phyloP scores from a whole-genome alignment of 768 basidiomycete genomes.

The Panaeolus papilionaceus region DNA sequence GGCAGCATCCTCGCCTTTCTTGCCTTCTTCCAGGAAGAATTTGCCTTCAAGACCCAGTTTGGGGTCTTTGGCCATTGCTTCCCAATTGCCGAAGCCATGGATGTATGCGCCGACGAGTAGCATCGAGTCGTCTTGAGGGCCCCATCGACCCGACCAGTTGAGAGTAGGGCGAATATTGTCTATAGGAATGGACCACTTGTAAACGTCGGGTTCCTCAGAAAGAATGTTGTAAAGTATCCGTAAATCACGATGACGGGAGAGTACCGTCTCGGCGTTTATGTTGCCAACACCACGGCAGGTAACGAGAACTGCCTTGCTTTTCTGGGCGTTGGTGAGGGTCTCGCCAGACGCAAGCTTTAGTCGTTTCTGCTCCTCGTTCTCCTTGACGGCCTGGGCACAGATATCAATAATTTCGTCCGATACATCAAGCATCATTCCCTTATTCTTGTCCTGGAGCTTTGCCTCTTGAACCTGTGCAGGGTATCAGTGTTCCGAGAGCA shows the following conservation, averaged over 20 bases:
- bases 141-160: conserved; percentile 98
- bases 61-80: conserved; percentile 89
- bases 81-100: conserved; percentile 98
- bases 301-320: conserved; percentile 96
- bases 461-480: conserved; percentile 77
- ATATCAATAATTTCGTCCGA: conserved; percentile 92
- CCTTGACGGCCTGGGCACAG: conserved; percentile 83
- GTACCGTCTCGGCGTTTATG: conserved; percentile 97
- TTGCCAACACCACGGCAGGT: conserved; percentile 88
- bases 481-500: conserved; percentile 12
- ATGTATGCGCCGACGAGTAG: conserved; percentile 91
- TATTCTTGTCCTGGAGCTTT: conserved; percentile 93
- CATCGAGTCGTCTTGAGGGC: conserved; percentile 90
- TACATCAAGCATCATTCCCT: conserved; percentile 87
- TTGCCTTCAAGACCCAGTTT: conserved; percentile 86
- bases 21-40: conserved; percentile 98
- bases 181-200: conserved; percentile 87
- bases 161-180: conserved; percentile 94
- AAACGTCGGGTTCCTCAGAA: conserved; percentile 71
- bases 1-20: conserved; percentile 87
- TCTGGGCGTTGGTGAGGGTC: conserved; percentile 89
- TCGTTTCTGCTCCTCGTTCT: conserved; percentile 84
- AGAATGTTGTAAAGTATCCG: conserved; percentile 87
- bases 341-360: conserved; percentile 81
- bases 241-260: conserved; percentile 88